Base-by-base conservation (phyloP, 371 early-diverging fungal species). In the Mucor mucedo region DNA sequence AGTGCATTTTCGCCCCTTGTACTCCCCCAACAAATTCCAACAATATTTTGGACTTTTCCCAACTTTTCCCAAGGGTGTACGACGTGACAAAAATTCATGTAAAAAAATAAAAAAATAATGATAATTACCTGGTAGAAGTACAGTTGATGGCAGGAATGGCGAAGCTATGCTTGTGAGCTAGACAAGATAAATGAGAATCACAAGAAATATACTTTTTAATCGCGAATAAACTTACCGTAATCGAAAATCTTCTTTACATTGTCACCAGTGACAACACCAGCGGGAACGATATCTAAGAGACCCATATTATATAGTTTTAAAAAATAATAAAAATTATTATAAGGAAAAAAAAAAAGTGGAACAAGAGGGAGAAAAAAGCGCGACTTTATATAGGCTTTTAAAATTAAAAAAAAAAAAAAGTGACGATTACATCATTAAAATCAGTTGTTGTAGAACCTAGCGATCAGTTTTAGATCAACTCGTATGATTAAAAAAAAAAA, bases 71-170 rank as follows among this genome's bases (percentile, higher is more conserved):
- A 41, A 50, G 29, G 21, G 28, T 30, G 41, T 40, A 7, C 11
- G 28, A 59, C 28, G 40, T 49, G 60, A 49, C 60, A 50, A 21
- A 21, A 47, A 50, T 21, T 49, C 50, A 50, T 50, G 50, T 50
- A 49, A 49, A 8, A 49, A 57, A 39, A 54, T 30, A 50, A 32
- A 50, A 50, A 30, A 28, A 45, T 21, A 40, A 27, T 3, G 6
- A 40, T 14, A 49, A 41, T 64, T 76, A 79, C 79, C 79, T 93
- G 50, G 94, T 91, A 49, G 93, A 90, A 67, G 94, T 95, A 87
- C 93, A 93, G 87, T 95, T 95, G 83, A 95, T 89, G 55, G 95
- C 94, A 60, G 95, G 95, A 76, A 95, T 95, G 68, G 95, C 95
- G 65, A 93, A 95, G 47, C 84, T 76, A 71, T 95, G 79, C 76